Evolutionary conservation across 106 monocot genomes (phyloP), one percentile per base, ranked within the genome.

Genomic region (Posidonia australis): DNA sequence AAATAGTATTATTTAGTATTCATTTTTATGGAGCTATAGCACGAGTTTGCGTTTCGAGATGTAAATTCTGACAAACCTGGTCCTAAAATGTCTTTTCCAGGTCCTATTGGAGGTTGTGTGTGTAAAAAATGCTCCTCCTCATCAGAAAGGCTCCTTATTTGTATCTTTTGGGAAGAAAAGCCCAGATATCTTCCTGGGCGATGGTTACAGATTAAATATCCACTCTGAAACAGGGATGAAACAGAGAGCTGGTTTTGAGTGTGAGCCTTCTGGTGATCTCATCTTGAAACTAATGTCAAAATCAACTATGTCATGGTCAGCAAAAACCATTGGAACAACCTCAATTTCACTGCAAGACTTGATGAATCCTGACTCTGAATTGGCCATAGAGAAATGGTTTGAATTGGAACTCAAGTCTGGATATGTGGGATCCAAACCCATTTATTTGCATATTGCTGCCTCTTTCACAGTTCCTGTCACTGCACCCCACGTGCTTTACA

Each of bases 241-340:
- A 71, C 52, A 65, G 10, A 65, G 58, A 44, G 81, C 83, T 46
- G 58, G 79, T 69, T 86, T 89, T 64, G 61, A 78, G 47, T 94
- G 93, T 79, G 93, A 94, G 75, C 80, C 93, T 46, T 66, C 63
- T 53, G 89, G 93, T 19, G 81, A 89, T 29, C 77, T 94, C 13
- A 27, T 76, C 31, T 64, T 94, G 47, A 28, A 64, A 24, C 77
- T 94, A 51, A 69, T 80, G 70, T 67, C 76, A 31, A 70, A 67
- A 61, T 36, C 51, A 17, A 13, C n/a, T 2, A 43, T 49, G 26
- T 55, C 66, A 28, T 66, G 44, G 56, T 57, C 51, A 52, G 65
- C 75, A 67, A 82, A 79, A 73, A 67, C 58, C 49, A 79, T 89
- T 25, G 93, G 93, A 54, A 84, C 67, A 26, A 69, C 71, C 12